Evolutionary conservation across 139 green algal genomes (phyloP).

Genomic region (Tetraselmis striata): DNA sequence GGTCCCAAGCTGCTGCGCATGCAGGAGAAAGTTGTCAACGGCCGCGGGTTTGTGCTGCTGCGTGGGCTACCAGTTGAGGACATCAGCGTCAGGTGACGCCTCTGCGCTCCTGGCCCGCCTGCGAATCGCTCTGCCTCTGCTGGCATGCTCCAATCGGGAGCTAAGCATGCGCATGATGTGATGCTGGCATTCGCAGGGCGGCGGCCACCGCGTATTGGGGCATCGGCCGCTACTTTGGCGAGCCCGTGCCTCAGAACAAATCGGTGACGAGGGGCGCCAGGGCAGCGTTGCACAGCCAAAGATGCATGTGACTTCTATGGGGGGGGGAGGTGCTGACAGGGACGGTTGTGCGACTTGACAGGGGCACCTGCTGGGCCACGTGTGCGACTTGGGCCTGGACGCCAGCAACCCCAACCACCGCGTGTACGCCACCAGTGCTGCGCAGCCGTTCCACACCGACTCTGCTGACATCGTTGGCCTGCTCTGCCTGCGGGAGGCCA

Average conservation of each 20-base stretch:
- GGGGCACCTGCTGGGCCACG: conserved; percentile 47
- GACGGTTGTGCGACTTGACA: no score
- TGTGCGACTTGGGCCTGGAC: conserved; percentile 54
- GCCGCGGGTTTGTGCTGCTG: conserved; percentile 54
- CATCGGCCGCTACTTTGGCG: conserved; percentile 49
- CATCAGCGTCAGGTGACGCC: neutral
- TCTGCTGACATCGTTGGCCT: conserved; percentile 48
- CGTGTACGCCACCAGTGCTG: conserved; percentile 52
- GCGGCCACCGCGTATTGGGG: conserved; percentile 36
- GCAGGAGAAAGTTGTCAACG: conserved; percentile 29
- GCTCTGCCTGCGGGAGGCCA: conserved; percentile 42
- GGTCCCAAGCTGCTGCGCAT: conserved; percentile 34
- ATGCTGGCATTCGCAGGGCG: conserved; percentile 30
- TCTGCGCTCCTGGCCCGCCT: conserved; percentile 27
- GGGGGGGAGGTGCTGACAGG: no score
- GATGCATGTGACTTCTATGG: no score
- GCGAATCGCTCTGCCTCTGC: conserved; percentile 46
- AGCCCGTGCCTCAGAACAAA: conserved; percentile 42
- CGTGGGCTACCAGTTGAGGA: conserved; percentile 8
- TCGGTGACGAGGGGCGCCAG: no score
- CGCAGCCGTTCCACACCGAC: conserved; percentile 54
- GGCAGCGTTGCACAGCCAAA: no score
- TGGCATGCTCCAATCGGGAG: no score
- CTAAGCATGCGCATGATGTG: no score
- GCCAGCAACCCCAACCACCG: conserved; percentile 42